phyloP scores from a whole-genome alignment of 768 basidiomycete genomes.

The Calocybe gangraenosa region DNA sequence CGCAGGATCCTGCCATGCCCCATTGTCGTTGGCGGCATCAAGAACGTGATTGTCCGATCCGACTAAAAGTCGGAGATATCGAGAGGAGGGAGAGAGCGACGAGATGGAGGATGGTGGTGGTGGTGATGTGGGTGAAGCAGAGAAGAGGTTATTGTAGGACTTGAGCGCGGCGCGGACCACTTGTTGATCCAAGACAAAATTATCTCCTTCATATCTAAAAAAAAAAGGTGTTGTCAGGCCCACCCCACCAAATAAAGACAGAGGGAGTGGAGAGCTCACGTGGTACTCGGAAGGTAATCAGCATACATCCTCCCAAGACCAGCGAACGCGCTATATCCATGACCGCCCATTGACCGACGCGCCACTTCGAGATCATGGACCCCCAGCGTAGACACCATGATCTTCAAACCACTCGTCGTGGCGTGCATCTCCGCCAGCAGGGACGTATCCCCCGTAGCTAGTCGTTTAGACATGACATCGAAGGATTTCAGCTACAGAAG shows the following conservation, averaged over 20 bases:
- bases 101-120: background rate
- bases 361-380: conserved; percentile 61
- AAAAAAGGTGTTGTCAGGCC: background rate
- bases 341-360: conserved; percentile 70
- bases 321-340: conserved; percentile 68
- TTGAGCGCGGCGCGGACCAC: conserved; percentile 71
- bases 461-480: conserved; percentile 39
- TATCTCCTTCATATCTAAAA: conserved; percentile 71
- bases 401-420: conserved; percentile 65
- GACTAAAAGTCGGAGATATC: conserved; percentile 54
- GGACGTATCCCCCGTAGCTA: conserved; percentile 54
- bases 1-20: conserved; percentile 32
- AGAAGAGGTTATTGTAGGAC: conserved; percentile 36
- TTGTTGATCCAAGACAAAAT: conserved; percentile 72
- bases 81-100: conserved; percentile 41
- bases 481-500: conserved; percentile 43
- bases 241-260: no score
- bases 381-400: conserved; percentile 46
- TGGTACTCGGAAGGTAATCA: conserved; percentile 59
- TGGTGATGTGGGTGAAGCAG: conserved; percentile 20
- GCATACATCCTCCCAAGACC: conserved; percentile 65
- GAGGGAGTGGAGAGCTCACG: conserved; percentile 34
- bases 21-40: conserved; percentile 18
- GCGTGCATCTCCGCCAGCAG: conserved; percentile 72
- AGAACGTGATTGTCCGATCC: conserved; percentile 13